Evolutionary conservation across 1,139 yeast genomes (phyloP).

Genomic region (Candida dubliniensis): DNA sequence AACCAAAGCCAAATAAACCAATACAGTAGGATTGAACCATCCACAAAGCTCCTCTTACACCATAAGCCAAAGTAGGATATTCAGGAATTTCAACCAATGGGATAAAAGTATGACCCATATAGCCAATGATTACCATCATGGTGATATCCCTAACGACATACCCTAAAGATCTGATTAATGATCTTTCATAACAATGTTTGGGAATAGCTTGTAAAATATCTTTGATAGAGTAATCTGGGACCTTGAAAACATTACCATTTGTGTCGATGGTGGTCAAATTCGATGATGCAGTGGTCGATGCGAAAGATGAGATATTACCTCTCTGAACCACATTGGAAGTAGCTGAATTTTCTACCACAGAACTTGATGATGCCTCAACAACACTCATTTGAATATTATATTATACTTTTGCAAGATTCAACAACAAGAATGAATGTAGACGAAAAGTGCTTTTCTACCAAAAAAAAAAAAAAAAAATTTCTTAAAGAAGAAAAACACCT

Average conservation of each 20-base stretch:
- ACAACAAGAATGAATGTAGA: constrained; percentile 5
- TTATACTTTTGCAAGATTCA: too few relatives aligned
- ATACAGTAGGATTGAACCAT: constrained; percentile 41
- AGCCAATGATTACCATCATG: constrained; percentile 43
- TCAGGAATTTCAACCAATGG: constrained; percentile 45
- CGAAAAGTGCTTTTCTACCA: too few relatives aligned
- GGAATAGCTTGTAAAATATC: constrained; percentile 63
- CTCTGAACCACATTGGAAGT: constrained; percentile 14
- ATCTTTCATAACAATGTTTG: constrained; percentile 59
- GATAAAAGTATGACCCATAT: constrained; percentile 49
- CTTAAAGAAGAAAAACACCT: neutral
- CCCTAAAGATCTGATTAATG: constrained; percentile 46
- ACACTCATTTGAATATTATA: constrained; percentile 16
- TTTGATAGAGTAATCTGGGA: constrained; percentile 63
- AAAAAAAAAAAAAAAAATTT: constrained; percentile 6
- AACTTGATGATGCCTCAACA: constrained; percentile 16
- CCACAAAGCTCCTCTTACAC: constrained; percentile 59
- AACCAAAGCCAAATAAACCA: constrained; percentile 53
- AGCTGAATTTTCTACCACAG: constrained; percentile 1
- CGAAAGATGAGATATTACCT: constrained; percentile 39
- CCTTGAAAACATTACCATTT: constrained; percentile 56
- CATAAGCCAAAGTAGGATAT: constrained; percentile 7
- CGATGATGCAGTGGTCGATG: constrained; percentile 19
- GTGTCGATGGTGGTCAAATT: constrained; percentile 49
- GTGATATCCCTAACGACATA: constrained; percentile 60